Evolutionary conservation across 768 basidiomycete species (phyloP).

Genomic region (Podaxis sp.): DNA sequence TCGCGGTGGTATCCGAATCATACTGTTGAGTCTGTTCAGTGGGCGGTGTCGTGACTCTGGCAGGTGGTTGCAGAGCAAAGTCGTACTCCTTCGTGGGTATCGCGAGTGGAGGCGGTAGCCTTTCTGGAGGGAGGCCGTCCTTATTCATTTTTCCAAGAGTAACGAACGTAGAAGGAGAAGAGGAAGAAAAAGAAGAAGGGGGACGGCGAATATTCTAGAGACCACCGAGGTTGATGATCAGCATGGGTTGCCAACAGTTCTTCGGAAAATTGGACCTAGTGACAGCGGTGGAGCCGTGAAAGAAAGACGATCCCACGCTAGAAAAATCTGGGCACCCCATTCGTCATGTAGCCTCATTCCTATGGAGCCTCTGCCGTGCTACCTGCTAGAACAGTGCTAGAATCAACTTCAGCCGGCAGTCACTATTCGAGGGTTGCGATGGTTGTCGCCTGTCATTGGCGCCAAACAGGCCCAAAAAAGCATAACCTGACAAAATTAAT

Average conservation of each 20-base stretch:
- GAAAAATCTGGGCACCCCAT: not conserved
- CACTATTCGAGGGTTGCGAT: not conserved
- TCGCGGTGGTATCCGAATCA: slow-evolving; percentile 49
- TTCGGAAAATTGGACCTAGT: not conserved
- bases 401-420: not conserved
- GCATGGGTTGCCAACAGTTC: not conserved
- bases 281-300: not conserved
- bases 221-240: not conserved
- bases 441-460: not conserved
- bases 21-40: slow-evolving; percentile 19
- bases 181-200: not conserved
- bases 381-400: not conserved
- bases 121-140: slow-evolving; percentile 12
- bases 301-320: slow-evolving; percentile 8
- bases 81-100: slow-evolving; percentile 22
- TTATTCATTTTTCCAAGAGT: slow-evolving; percentile 14
- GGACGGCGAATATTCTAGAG: not conserved
- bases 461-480: not conserved
- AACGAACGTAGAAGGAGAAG: slow-evolving; percentile 5
- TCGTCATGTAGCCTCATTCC: slow-evolving; percentile 4
- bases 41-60: slow-evolving; percentile 8
- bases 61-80: slow-evolving; percentile 15
- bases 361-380: not conserved
- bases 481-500: not conserved
- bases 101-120: slow-evolving; percentile 2